Base-by-base conservation (phyloP, 257 asterid species). In the Euphrasia confusa region DNA sequence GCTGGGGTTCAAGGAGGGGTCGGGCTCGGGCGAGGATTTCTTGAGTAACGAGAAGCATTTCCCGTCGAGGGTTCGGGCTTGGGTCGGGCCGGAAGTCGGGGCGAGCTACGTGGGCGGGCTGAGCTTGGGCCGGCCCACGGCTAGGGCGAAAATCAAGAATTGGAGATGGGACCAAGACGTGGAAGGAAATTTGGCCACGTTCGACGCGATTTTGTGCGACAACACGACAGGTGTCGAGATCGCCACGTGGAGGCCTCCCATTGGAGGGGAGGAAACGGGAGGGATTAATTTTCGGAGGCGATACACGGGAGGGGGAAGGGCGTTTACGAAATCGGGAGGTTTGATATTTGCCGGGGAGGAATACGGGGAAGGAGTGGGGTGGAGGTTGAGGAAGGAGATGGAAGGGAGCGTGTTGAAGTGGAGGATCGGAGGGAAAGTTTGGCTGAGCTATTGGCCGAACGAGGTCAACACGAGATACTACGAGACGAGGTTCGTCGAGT, bases 81-180 rank as follows among this genome's bases (percentile, higher is more conserved):
- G 97, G 96, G 83, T 90, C 24, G 96, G 97, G 59, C 97, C 96
- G 11, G 97, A 90, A 26, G 55, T 82, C 1, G 96, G 96, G 64
- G 84, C 97, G 1, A 71, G 71, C 70, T 90, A 90, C 44, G 87
- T 90, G 11, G 84, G 83, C 4, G 92, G 94, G 61, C 35, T 90
- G 74, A 90, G 88, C 68, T 70, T 87, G 86, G 86, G 87, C 63
- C 78, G 83, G 77, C 81, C 97, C 58, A 87, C 94, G 5, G 79
- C 81, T 0, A 77, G 74, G 76, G 67, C 90, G 5, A 87, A 71
- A 49, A 58, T 85, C 57, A 90, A 75, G 74, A 83, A 80, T 27
- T 90, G 97, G 97, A 87, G 96, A 68, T 90, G 90, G 95, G 96
- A 90, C 73, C 97, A 85, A 30, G 97, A 90, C 24, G 84, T 77